Evolutionary conservation across 2,329 filamentous ascomycete species (phyloP).

Genomic region (Talaromyces sp.): DNA sequence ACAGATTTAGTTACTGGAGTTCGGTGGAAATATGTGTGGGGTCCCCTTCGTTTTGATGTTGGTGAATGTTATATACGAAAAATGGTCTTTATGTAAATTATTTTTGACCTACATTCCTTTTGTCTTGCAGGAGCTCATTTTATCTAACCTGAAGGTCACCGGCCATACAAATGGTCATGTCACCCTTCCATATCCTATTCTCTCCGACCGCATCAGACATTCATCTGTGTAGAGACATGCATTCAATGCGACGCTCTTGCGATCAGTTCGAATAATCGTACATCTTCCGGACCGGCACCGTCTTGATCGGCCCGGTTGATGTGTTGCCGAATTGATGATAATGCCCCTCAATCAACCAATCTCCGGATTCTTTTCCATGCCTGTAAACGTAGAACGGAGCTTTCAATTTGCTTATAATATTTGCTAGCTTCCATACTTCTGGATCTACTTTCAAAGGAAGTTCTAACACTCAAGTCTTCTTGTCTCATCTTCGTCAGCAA

Average conservation of each 20-base stretch:
- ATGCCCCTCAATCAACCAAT: slow-evolving; percentile 5
- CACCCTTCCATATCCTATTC: not conserved
- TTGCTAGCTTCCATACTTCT: no score
- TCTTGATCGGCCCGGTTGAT: slow-evolving; percentile 1
- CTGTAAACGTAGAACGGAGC: not conserved
- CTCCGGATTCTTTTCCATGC: slow-evolving; percentile 7
- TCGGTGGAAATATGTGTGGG: not conserved
- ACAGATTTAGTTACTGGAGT: not conserved
- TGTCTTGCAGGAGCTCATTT: not conserved
- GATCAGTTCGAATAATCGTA: not conserved
- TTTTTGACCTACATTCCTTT: not conserved
- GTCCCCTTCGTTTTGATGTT: not conserved
- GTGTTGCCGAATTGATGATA: not conserved
- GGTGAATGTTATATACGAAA: slow-evolving; percentile 3
- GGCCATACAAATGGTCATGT: not conserved
- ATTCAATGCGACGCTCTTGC: not conserved
- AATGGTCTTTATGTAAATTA: not conserved
- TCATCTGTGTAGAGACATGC: no score
- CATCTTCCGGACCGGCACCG: not conserved
- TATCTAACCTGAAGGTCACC: not conserved
- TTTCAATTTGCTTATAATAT: not conserved
- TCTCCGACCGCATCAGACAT: not conserved
- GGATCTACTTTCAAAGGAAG: not conserved
- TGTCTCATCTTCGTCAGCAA: not conserved
- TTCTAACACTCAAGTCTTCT: no score